Evolutionary conservation across 202 grass and related monocot species (phyloP).

Genomic region (Musa balbisiana): DNA sequence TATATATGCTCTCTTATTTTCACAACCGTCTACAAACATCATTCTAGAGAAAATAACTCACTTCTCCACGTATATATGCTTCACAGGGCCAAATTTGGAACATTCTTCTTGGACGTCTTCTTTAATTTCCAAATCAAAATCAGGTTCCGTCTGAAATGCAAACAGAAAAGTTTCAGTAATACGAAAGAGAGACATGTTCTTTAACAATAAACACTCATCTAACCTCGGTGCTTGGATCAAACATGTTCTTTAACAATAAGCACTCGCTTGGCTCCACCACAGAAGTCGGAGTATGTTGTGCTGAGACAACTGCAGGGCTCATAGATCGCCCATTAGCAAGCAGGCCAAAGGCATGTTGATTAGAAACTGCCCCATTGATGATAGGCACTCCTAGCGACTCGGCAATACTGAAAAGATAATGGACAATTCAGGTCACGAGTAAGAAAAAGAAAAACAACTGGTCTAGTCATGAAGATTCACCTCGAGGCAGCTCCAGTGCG

Average conservation of each 20-base stretch:
- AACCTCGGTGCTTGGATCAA: slow-evolving; percentile 16
- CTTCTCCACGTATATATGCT: slow-evolving; percentile 18
- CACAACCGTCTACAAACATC: no score
- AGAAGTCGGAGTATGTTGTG: not conserved
- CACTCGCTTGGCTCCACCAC: slow-evolving; percentile 6
- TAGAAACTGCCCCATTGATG: slow-evolving; percentile 8
- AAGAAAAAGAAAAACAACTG: not conserved
- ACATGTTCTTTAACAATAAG: slow-evolving; percentile 21
- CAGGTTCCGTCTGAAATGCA: slow-evolving; percentile 9
- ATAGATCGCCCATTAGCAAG: not conserved
- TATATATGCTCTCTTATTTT: no score
- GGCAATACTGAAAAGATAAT: not conserved
- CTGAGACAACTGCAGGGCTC: not conserved
- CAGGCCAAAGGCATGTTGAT: not conserved
- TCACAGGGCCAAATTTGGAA: slow-evolving; percentile 7
- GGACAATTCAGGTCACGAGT: not conserved
- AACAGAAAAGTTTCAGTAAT: not conserved
- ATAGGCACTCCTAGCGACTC: slow-evolving; percentile 16
- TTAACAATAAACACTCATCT: no score
- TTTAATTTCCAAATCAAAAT: slow-evolving; percentile 24
- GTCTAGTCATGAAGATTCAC: not conserved
- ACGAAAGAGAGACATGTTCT: not conserved
- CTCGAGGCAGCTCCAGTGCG: slow-evolving; percentile 17
- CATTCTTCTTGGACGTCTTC: slow-evolving; percentile 26
- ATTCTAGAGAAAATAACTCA: not conserved